Conservation (phyloP, 768 basidiomycete genomes). For the Ephemerocybe angulata region DNA sequence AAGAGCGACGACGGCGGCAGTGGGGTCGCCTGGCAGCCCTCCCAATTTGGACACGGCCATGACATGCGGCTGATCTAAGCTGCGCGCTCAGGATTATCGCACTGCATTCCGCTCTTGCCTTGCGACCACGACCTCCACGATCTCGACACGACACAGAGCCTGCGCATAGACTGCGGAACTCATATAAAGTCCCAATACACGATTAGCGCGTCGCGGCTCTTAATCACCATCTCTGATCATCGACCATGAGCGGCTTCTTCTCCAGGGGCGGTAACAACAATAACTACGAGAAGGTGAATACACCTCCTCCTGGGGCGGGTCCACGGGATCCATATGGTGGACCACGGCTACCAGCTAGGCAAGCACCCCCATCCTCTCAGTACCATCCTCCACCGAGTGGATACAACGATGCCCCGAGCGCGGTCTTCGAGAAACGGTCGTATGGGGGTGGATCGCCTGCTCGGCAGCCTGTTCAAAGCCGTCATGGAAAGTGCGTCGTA, state of each 20-base stretch:
- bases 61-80: constrained; percentile 8
- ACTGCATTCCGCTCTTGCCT: constrained; percentile 2
- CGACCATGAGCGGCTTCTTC: constrained; percentile 48
- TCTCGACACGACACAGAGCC: not conserved
- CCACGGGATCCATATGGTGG: constrained; percentile 12
- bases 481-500: constrained; percentile 21
- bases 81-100: not conserved
- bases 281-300: constrained; percentile 16
- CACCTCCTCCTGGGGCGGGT: constrained; percentile 31
- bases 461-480: constrained; percentile 15
- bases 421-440: constrained; percentile 48
- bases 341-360: constrained; percentile 20
- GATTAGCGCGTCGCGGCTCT: not conserved
- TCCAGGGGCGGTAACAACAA: constrained; percentile 29
- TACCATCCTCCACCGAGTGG: constrained; percentile 34
- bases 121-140: not conserved
- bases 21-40: not conserved
- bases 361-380: constrained; percentile 39
- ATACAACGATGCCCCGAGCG: constrained; percentile 52
- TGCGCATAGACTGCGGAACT: constrained; percentile 1
- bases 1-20: not conserved
- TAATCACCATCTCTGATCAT: not conserved
- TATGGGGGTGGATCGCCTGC: constrained; percentile 9
- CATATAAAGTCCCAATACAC: not conserved
- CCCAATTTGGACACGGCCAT: not conserved